Base-by-base conservation (phyloP, 2,329 filamentous ascomycete species). In the Cytospora piceae region DNA sequence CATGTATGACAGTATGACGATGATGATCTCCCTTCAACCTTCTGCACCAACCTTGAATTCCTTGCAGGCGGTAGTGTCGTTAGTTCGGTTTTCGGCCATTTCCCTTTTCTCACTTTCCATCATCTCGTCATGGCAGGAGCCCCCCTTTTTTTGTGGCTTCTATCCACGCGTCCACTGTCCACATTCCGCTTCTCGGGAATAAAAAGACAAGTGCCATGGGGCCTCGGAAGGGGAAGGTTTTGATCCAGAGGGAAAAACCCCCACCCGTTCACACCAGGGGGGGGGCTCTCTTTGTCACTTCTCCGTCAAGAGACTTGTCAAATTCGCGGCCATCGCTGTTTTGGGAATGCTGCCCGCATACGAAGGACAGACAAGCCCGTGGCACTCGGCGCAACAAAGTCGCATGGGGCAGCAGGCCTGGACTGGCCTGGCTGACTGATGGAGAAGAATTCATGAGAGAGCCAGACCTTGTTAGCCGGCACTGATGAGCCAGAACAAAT, bases 21-120 rank as follows among this genome's bases (percentile, higher is more conserved):
- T 51, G 60, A 57, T 32, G 60, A 63, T 63, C 60, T 54, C 60
- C 60, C 60, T 63, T 63, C n/a, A 55, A 56, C 52, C 60, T 63
- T 54, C 60, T 46, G 60, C 53, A 54, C 60, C 53, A 57, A 37
- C 60, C 59, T 54, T 61, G 59, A 61, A 34, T 51, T 60, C 29
- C 58, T 27, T 61, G 49, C 59, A 54, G 52, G 24, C 39, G 24
- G 27, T 29, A 49, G 12, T 63, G 60, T 52, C 53, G 39, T 63
- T 57, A 53, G 60, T 27, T 63, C 60, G 53, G 60, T 39, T 42
- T 51, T 63, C 60, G 60, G 60, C 24, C 60, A 37, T 63, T 46
- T 57, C n/a, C 56, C 42, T 57, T 29, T 32, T 22, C 24, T 56
- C 29, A 20, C 27, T 24, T 56, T 20, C 27, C 27, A 29, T 29